Evolutionary conservation across 352 stramenopile genomes (phyloP).

Genomic region (Phytophthora ramorum): DNA sequence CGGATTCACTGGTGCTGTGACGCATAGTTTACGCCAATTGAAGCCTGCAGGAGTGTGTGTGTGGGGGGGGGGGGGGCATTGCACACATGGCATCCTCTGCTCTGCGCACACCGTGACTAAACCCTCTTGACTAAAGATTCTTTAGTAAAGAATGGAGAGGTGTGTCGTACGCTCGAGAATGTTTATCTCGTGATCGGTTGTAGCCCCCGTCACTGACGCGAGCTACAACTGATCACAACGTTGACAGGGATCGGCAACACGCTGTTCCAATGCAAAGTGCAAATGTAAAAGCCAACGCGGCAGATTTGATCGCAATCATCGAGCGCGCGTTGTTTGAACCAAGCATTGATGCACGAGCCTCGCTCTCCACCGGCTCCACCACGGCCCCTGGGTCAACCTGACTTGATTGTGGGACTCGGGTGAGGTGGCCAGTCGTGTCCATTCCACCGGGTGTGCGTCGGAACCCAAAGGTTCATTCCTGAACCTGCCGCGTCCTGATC

Average conservation of each 20-base stretch:
- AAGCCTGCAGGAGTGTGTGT: constrained; percentile 4
- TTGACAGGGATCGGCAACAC: too few relatives aligned
- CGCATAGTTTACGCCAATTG: background rate
- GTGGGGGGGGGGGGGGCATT: too few relatives aligned
- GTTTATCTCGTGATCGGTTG: constrained; percentile 1
- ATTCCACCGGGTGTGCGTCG: constrained; percentile 1
- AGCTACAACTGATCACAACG: too few relatives aligned
- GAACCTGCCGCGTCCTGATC: constrained; percentile 16
- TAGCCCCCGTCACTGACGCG: too few relatives aligned
- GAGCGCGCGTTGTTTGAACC: background rate
- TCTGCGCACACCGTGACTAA: background rate
- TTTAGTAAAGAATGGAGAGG: background rate
- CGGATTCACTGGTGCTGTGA: constrained; percentile 1
- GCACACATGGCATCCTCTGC: background rate
- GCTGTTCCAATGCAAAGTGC: background rate
- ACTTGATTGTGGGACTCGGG: constrained; percentile 14
- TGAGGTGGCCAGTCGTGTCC: constrained; percentile 7
- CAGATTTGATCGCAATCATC: background rate
- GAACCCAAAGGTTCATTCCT: constrained; percentile 20
- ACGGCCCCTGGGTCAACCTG: background rate
- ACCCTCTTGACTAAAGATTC: background rate
- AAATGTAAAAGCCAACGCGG: background rate
- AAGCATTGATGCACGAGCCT: background rate
- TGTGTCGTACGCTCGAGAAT: background rate
- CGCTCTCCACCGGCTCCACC: background rate